These are phyloP conservation scores for Rhodomyrtus psidioides DNA, from an alignment of 441 rosid genomes.

Conservation along the genomic window DNA sequence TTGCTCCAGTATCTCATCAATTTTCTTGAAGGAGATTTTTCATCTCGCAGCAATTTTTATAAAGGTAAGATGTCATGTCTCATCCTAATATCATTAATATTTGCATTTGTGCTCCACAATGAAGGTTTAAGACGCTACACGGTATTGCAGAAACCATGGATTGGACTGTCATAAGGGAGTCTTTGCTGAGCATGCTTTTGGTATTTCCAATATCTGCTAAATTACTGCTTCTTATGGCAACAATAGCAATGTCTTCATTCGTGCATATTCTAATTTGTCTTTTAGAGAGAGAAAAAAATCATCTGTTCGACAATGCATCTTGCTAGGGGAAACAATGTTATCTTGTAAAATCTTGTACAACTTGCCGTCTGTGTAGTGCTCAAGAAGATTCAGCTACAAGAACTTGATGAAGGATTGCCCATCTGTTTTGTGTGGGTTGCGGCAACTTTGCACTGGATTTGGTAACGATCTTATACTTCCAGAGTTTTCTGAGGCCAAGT, in stretches of 20 bases:
- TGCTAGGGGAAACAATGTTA: no score
- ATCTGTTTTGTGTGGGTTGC: slow-evolving; percentile 38
- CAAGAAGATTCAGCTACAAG: slow-evolving; percentile 68
- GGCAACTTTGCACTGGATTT: slow-evolving; percentile 18
- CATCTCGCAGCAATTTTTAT: slow-evolving; percentile 37
- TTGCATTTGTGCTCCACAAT: background rate
- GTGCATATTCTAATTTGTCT: background rate
- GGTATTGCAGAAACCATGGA: slow-evolving; percentile 62
- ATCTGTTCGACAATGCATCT: background rate
- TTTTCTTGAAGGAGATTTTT: slow-evolving; percentile 64
- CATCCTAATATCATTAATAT: background rate
- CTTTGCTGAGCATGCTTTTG: slow-evolving; percentile 63
- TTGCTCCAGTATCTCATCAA: slow-evolving; percentile 66
- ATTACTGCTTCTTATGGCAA: background rate
- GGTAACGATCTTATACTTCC: background rate
- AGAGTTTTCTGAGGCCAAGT: slow-evolving; percentile 10
- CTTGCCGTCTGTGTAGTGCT: slow-evolving; percentile 37
- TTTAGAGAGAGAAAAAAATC: background rate
- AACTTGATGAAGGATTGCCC: slow-evolving; percentile 55
- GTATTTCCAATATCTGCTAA: slow-evolving; percentile 21
- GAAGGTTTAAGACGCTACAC: background rate
- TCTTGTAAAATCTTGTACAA: background rate
- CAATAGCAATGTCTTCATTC: background rate
- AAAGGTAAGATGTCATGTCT: slow-evolving; percentile 29
- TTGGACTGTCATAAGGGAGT: slow-evolving; percentile 63